Evolutionary conservation across 2,329 filamentous ascomycete species (phyloP).

Genomic region (Apiospora arundinis): DNA sequence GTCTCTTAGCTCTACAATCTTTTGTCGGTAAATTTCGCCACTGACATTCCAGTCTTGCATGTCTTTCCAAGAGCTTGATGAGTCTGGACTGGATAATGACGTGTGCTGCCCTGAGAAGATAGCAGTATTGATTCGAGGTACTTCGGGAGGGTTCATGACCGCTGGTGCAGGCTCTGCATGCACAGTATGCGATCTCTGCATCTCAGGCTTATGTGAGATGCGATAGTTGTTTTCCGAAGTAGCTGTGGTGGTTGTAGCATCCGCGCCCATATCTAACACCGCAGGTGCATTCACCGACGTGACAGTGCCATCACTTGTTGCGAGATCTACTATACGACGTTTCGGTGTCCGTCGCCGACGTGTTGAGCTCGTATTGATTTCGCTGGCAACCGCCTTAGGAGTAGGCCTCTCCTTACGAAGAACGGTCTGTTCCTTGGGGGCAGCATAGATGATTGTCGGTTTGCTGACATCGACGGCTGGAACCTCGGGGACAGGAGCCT

Average conservation of each 20-base stretch:
- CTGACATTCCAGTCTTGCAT: constrained; percentile 68
- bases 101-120: constrained; percentile 43
- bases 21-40: constrained; percentile 83
- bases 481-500: constrained; percentile 68
- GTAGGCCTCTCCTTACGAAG: constrained; percentile 64
- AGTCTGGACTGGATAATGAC: constrained; percentile 40
- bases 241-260: constrained; percentile 28
- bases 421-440: constrained; percentile 55
- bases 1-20: constrained; percentile 83
- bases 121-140: constrained; percentile 48
- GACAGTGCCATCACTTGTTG: constrained; percentile 54
- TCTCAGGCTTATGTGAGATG: constrained; percentile 51
- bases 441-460: constrained; percentile 63
- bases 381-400: constrained; percentile 61
- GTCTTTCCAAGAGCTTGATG: constrained; percentile 47
- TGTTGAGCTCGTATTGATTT: constrained; percentile 63
- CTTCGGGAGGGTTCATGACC: constrained; percentile 37
- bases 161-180: constrained; percentile 32
- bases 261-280: constrained; percentile 32
- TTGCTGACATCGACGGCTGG: constrained; percentile 72
- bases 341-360: constrained; percentile 67
- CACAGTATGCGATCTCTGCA: constrained; percentile 44
- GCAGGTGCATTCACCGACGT: constrained; percentile 28
- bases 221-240: constrained; percentile 48
- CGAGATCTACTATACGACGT: constrained; percentile 69